Conservation (phyloP, 176 grass and related monocot genomes). For the Oryza officinalis region DNA sequence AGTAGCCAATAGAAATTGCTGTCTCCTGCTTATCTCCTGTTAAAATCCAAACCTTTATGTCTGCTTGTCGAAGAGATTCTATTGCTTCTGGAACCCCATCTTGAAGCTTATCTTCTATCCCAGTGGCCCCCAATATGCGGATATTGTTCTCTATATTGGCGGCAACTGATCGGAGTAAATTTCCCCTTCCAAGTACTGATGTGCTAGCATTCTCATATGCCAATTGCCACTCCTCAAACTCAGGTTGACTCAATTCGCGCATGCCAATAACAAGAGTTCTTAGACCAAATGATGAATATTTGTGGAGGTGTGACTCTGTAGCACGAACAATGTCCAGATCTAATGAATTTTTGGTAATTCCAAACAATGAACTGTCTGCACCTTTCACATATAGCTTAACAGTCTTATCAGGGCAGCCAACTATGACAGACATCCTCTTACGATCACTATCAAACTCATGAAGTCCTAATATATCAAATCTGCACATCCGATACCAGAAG, state of each 20-base stretch:
- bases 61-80: constrained; percentile 78
- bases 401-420: constrained; percentile 68
- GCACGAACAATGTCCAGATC: constrained; percentile 50
- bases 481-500: constrained; percentile 36
- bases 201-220: constrained; percentile 73
- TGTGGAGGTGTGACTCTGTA: constrained; percentile 73
- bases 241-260: constrained; percentile 44
- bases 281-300: constrained; percentile 74
- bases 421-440: constrained; percentile 92
- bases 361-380: constrained; percentile 78
- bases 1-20: constrained; percentile 86
- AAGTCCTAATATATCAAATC: constrained; percentile 82
- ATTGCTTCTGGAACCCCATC: constrained; percentile 87
- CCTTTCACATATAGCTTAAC: constrained; percentile 87
- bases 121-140: constrained; percentile 72
- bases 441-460: constrained; percentile 98
- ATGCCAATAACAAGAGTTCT: constrained; percentile 76
- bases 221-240: constrained; percentile 71
- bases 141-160: constrained; percentile 59
- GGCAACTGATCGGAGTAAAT: constrained; percentile 57
- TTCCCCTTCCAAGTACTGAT: constrained; percentile 60
- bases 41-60: constrained; percentile 80
- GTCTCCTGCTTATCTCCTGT: constrained; percentile 98
- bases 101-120: constrained; percentile 95
- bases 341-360: constrained; percentile 55